Evolutionary conservation across 345 rosid species (phyloP).

Genomic region (Clausena lansium): DNA sequence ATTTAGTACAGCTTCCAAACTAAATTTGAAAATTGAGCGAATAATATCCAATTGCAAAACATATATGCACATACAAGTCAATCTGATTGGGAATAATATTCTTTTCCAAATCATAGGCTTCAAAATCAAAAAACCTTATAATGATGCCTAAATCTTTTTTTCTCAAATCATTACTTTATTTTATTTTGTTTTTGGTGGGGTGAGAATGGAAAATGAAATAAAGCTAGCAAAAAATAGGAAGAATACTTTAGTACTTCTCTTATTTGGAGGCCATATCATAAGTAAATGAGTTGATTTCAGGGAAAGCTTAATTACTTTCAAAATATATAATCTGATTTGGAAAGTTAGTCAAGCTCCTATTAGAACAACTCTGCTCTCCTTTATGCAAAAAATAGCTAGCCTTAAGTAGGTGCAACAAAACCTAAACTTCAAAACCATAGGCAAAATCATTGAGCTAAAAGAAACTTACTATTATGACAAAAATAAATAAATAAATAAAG

Average conservation of each 20-base stretch:
- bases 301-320: slow-evolving; percentile 78
- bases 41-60: slow-evolving; percentile 77
- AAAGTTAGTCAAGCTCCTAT: slow-evolving; percentile 63
- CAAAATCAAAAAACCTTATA: background rate
- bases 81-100: slow-evolving; percentile 17
- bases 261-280: slow-evolving; percentile 75
- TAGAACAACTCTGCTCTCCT: slow-evolving; percentile 50
- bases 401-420: slow-evolving; percentile 86
- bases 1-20: slow-evolving; percentile 80
- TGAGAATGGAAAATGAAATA: background rate
- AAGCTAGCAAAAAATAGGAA: background rate
- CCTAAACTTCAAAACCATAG: slow-evolving; percentile 47
- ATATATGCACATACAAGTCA: slow-evolving; percentile 51
- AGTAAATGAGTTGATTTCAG: slow-evolving; percentile 90
- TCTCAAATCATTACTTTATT: background rate
- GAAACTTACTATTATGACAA: slow-evolving; percentile 4
- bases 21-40: slow-evolving; percentile 85
- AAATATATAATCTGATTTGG: slow-evolving; percentile 82
- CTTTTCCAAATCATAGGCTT: slow-evolving; percentile 1
- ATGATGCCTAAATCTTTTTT: background rate
- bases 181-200: background rate
- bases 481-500: slow-evolving; percentile 1
- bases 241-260: slow-evolving; percentile 16
- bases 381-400: slow-evolving; percentile 83
- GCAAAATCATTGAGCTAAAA: slow-evolving; percentile 19